Evolutionary conservation across 495 filamentous ascomycete species (phyloP).

Genomic region (Hypoxylon trugodes): DNA sequence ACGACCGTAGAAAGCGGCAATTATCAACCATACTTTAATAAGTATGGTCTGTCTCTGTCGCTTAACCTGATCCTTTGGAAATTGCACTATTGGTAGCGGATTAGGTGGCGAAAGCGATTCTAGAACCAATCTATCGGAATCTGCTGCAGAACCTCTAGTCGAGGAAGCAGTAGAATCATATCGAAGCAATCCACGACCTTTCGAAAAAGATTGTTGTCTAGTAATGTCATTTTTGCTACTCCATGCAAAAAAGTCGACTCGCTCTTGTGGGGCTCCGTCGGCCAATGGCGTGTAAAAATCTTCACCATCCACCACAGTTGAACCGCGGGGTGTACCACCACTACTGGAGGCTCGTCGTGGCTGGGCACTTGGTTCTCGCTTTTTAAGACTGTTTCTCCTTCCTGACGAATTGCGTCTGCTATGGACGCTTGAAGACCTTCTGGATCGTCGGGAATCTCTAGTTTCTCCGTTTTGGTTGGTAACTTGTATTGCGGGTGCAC

Average conservation of each 20-base stretch:
- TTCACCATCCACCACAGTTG: conserved; percentile 50
- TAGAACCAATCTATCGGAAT: conserved; percentile 32
- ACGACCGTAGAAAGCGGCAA: conserved; percentile 84
- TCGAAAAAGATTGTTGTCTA: conserved; percentile 41
- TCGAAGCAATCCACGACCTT: conserved; percentile 42
- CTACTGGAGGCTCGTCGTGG: conserved; percentile 48
- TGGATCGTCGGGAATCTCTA: conserved; percentile 43
- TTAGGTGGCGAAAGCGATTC: conserved; percentile 40
- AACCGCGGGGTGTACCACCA: conserved; percentile 39
- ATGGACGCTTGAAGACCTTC: conserved; percentile 45
- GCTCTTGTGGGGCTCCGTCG: conserved; percentile 38
- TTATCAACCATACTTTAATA: conserved; percentile 87
- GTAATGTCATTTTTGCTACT: conserved; percentile 41
- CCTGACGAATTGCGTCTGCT: conserved; percentile 53
- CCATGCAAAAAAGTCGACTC: conserved; percentile 48
- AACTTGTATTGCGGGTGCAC: conserved; percentile 49
- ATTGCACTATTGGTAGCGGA: conserved; percentile 57
- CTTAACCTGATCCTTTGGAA: conserved; percentile 58
- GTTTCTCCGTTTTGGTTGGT: conserved; percentile 48
- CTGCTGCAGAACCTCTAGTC: conserved; percentile 32
- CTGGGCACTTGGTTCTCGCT: conserved; percentile 53
- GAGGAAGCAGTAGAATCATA: conserved; percentile 44
- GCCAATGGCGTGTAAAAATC: conserved; percentile 49
- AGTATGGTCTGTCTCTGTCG: conserved; percentile 69
- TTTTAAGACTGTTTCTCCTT: conserved; percentile 55